Evolutionary conservation across 306 rosid genomes (phyloP), one percentile per base, ranked within the genome.

Genomic region (Dalbergia cultrata): DNA sequence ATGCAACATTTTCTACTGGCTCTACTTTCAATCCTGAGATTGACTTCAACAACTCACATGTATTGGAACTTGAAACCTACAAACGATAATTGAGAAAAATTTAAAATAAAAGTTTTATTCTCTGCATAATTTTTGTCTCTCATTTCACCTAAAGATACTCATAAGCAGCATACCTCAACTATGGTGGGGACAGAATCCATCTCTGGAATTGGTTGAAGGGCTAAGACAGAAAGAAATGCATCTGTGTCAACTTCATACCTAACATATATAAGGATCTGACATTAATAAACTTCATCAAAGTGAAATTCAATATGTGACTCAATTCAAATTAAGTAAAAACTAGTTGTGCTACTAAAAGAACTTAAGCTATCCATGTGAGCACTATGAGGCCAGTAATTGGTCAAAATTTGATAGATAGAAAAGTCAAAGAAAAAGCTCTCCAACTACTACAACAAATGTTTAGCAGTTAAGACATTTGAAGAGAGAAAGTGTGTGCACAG

Each of bases 171-270:
- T 80, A 93, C 98, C 94, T 95, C 99, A 41, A 95, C 99, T 70
- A 95, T 89, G 54, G 96, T 92, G 57, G 99, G 97, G 73, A 95
- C 82, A 77, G 90, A 86, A 19, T 86, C 92, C 97, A 95, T 95
- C 8, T 88, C 74, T 9, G 91, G 94, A 84, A 95, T 95, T 64
- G 94, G 93, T 79, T 93, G 99, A 85, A 95, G 99, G 41, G 98
- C 99, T 83, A 95, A 85, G 76, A 93, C 94, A 70, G 98, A 91
- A 77, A 95, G 93, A 90, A 91, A 93, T 58, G 99, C 99, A 88
- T 95, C 99, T 10, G 99, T 95, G 77, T 95, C 99, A 88, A 95
- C 90, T 72, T 95, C 99, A 86, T 87, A 90, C 97, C 99, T 95
- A 86, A 72, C 39, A 81, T 76, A 72, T 63, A 53, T 17, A 75